A percentile compares a stretch with the other conserved stretches of the same genome.
These are phyloP conservation scores for Stevia rebaudiana DNA, from an alignment of 140 eudicot species.

Conservation along the genomic window DNA sequence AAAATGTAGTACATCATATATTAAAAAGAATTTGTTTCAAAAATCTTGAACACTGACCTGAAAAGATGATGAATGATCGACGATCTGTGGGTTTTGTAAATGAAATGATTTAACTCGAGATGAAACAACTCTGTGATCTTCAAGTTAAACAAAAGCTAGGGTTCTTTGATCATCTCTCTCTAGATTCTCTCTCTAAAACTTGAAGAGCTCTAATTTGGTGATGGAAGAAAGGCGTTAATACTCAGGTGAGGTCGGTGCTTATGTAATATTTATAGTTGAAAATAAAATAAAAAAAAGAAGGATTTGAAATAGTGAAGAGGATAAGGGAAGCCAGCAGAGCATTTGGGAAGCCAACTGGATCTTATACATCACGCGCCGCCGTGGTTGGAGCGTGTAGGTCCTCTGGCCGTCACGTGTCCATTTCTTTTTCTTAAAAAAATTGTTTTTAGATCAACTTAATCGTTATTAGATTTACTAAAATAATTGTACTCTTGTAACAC, in stretches of 20 bases:
- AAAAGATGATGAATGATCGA: not conserved
- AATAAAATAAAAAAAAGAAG: no score
- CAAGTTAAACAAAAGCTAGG: not conserved
- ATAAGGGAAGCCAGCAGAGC: not conserved
- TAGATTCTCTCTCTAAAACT: not conserved
- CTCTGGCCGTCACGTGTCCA: not conserved
- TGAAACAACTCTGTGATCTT: not conserved
- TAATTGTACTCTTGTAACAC: no score
- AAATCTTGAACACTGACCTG: slow-evolving; percentile 1
- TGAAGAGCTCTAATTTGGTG: not conserved
- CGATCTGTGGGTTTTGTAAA: not conserved
- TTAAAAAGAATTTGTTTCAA: not conserved
- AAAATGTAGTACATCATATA: not conserved
- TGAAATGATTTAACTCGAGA: slow-evolving; percentile 1
- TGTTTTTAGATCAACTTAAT: no score
- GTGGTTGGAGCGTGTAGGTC: not conserved
- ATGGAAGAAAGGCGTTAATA: not conserved
- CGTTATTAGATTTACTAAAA: no score
- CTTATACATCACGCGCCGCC: slow-evolving; percentile 3
- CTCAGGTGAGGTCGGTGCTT: not conserved
- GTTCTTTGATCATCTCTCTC: not conserved
- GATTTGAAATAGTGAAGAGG: no score
- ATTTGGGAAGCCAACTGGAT: not conserved
- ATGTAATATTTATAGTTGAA: not conserved
- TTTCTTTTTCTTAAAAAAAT: not conserved